Evolutionary conservation across 1,284 basidiomycete genomes (phyloP).

Genomic region (Trametes pubescens): DNA sequence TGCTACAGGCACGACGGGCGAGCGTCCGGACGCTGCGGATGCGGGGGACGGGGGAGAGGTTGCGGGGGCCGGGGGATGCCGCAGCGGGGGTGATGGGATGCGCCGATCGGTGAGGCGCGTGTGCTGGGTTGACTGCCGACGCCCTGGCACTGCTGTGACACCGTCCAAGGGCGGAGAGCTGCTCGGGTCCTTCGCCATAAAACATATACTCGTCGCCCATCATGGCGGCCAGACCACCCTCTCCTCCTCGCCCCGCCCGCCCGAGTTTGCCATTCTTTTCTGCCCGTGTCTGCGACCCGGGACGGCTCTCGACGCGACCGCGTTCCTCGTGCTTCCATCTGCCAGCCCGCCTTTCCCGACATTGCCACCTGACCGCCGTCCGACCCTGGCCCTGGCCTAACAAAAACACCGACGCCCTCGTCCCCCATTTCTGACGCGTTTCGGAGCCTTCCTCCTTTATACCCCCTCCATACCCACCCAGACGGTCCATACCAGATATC

Average conservation of each 20-base stretch:
- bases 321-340: constrained; percentile 13
- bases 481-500: not conserved
- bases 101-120: constrained; percentile 6
- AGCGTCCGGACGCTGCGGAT: not conserved
- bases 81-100: not conserved
- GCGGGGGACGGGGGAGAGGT: constrained; percentile 17
- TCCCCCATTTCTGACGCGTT: constrained; percentile 3
- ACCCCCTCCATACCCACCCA: constrained; percentile 10
- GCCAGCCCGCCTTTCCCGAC: constrained; percentile 6
- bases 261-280: not conserved
- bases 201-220: constrained; percentile 1
- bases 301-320: not conserved
- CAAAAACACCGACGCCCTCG: constrained; percentile 3
- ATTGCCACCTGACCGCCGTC: constrained; percentile 19
- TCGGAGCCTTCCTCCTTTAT: constrained; percentile 4
- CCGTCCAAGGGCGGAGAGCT: not conserved
- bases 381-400: not conserved
- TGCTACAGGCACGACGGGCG: not conserved
- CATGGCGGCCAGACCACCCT: not conserved
- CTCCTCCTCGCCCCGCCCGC: not conserved
- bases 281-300: constrained; percentile 1
- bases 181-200: not conserved
- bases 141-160: not conserved
- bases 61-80: constrained; percentile 8
- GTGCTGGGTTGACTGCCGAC: not conserved